phyloP scores from a whole-genome alignment of 768 basidiomycete species.

The Mycena floridula region DNA sequence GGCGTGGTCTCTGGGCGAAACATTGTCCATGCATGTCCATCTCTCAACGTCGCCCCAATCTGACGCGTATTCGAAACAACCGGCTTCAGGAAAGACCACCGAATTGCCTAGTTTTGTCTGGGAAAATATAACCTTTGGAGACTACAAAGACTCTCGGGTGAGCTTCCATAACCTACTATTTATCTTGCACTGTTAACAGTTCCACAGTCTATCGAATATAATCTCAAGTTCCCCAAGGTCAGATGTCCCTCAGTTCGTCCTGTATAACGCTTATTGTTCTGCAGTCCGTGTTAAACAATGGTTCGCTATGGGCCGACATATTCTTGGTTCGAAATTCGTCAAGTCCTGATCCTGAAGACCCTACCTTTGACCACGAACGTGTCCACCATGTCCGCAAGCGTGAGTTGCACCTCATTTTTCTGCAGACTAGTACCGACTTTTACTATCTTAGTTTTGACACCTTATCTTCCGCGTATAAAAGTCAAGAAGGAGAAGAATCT shows the following conservation, averaged over 20 bases:
- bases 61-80: conserved; percentile 51
- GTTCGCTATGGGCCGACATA: conserved; percentile 78
- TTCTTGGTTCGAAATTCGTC: conserved; percentile 64
- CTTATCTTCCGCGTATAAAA: conserved; percentile 71
- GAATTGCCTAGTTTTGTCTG: conserved; percentile 66
- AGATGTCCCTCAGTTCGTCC: conserved; percentile 35
- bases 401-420: conserved; percentile 32
- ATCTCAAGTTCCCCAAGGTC: conserved; percentile 64
- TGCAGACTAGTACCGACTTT: conserved; percentile 4
- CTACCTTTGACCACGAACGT: conserved; percentile 44
- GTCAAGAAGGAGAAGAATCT: conserved; percentile 81
- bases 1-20: conserved; percentile 57
- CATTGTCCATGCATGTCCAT: conserved; percentile 67
- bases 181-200: no score
- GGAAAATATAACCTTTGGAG: conserved; percentile 73
- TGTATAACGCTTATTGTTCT: not conserved
- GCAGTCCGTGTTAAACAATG: conserved; percentile 74
- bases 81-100: conserved; percentile 43
- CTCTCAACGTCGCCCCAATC: conserved; percentile 60
- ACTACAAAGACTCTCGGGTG: conserved; percentile 59
- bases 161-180: conserved; percentile 10
- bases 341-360: conserved; percentile 55
- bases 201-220: conserved; percentile 43
- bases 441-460: conserved; percentile 61
- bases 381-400: conserved; percentile 74